Evolutionary conservation across 345 rosid species (phyloP).

Genomic region (Eucalyptus pauciflora): DNA sequence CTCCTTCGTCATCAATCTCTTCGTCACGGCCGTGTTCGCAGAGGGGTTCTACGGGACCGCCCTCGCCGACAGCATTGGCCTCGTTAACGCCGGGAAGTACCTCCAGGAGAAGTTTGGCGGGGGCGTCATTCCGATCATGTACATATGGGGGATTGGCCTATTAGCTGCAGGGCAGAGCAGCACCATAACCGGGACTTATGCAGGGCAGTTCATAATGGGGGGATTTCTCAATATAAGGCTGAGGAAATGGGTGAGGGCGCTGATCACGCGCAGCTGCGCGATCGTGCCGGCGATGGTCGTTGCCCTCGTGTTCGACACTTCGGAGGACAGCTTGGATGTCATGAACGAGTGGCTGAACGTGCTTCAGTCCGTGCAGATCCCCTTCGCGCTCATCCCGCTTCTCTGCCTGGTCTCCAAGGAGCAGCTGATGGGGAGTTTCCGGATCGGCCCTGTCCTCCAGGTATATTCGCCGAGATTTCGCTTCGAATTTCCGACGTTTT

Average conservation of each 20-base stretch:
- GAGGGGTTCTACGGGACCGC: constrained; percentile 2
- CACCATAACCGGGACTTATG: constrained; percentile 6
- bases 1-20: constrained; percentile 4
- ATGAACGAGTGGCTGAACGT: constrained; percentile 8
- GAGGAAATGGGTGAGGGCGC: constrained; percentile 9
- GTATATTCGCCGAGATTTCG: neutral
- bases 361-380: constrained; percentile 8
- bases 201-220: constrained; percentile 8
- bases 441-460: constrained; percentile 5
- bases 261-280: constrained; percentile 6
- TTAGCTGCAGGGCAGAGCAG: constrained; percentile 11
- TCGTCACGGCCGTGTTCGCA: constrained; percentile 2
- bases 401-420: constrained; percentile 6
- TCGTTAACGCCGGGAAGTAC: neutral
- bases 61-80: neutral
- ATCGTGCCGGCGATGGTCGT: neutral
- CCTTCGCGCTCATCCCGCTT: constrained; percentile 4
- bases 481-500: neutral
- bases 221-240: constrained; percentile 2
- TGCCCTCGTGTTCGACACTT: neutral
- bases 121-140: neutral
- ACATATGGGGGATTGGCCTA: constrained; percentile 8
- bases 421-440: constrained; percentile 2
- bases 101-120: constrained; percentile 5
- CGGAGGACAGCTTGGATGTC: neutral